These are phyloP conservation scores for Metschnikowia dekortorum DNA, from an alignment of 805 yeast genomes.

Conservation along the genomic window DNA sequence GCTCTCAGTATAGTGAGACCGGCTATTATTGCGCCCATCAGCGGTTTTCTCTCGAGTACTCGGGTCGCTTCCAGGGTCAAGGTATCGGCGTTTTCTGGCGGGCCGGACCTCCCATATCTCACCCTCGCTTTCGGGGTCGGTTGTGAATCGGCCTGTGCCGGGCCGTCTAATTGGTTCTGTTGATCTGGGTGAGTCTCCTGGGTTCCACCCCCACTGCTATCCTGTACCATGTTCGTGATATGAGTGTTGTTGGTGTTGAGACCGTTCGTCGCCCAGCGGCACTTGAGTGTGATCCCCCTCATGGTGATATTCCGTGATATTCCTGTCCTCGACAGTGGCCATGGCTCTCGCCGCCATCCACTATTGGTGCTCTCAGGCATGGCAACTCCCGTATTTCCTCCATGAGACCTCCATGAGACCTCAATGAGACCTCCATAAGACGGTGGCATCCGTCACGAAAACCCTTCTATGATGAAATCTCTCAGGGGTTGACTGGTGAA, in stretches of 20 bases:
- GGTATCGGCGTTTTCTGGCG: neutral
- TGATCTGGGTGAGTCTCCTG: neutral
- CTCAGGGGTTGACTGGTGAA: too few species aligned
- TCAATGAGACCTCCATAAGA: too few species aligned
- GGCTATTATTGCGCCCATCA: neutral
- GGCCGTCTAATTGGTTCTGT: neutral
- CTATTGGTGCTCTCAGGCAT: too few species aligned
- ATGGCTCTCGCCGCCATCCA: too few species aligned
- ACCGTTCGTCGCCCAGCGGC: neutral
- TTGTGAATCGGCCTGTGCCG: neutral
- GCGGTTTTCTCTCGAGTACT: neutral
- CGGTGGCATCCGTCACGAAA: too few species aligned
- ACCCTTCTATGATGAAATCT: too few species aligned
- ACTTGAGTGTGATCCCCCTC: too few species aligned
- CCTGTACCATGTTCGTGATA: neutral
- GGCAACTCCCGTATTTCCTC: too few species aligned
- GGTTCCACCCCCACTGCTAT: neutral
- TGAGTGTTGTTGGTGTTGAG: neutral
- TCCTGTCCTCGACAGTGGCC: too few species aligned
- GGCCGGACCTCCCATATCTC: conserved; percentile 15
- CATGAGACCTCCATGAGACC: too few species aligned
- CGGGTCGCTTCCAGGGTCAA: neutral
- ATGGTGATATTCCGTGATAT: too few species aligned
- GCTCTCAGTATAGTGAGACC: conserved; percentile 5
- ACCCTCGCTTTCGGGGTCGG: conserved; percentile 13